These are phyloP conservation scores for Talaromyces marneffei DNA, from an alignment of 2,329 filamentous ascomycete species.

Conservation along the genomic window DNA sequence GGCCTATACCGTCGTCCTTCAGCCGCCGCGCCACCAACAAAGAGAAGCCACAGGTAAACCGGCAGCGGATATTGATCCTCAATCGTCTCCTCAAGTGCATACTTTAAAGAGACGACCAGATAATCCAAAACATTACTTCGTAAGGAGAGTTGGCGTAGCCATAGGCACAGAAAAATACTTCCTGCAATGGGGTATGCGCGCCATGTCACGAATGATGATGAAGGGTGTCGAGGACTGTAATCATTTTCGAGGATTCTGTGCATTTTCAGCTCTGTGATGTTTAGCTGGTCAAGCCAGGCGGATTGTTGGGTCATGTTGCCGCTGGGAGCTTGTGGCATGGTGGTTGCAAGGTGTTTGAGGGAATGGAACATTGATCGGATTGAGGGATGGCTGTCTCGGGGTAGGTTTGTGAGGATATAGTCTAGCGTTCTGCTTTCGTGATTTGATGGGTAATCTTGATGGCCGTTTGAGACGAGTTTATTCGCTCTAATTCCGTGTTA, in stretches of 20 bases:
- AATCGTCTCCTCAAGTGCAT: neutral
- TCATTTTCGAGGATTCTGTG: neutral
- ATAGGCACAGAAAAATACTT: slow-evolving; percentile 4
- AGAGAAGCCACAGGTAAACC: neutral
- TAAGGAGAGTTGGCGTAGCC: neutral
- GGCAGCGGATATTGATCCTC: neutral
- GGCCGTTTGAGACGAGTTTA: neutral
- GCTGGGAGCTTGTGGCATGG: neutral
- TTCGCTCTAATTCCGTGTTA: neutral
- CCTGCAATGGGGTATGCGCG: slow-evolving; percentile 5
- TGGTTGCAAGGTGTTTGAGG: neutral
- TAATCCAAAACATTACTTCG: slow-evolving; percentile 2
- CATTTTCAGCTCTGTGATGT: neutral
- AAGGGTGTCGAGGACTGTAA: neutral
- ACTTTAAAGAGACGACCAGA: neutral
- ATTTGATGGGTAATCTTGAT: neutral
- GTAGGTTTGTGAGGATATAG: neutral
- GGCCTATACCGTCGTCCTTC: neutral
- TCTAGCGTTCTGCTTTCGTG: neutral
- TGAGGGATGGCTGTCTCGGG: neutral
- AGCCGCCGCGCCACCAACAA: neutral
- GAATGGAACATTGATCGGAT: neutral
- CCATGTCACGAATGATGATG: neutral
- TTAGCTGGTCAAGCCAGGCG: neutral
- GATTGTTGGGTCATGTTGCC: neutral